Evolutionary conservation across 129 eudicot species (phyloP).

Genomic region (Tagetes patula): DNA sequence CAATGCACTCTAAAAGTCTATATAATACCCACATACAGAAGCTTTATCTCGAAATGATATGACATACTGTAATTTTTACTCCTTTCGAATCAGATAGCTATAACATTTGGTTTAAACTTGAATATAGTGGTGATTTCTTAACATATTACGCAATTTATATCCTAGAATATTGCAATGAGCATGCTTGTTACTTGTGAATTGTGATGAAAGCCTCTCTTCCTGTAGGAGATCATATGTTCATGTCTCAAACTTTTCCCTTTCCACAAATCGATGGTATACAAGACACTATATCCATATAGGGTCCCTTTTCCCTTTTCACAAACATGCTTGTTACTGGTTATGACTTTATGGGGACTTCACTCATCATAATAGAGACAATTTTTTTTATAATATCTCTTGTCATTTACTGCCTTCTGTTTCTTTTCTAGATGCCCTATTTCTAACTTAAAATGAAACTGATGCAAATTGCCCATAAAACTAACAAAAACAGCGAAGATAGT

Average conservation of each 20-base stretch:
- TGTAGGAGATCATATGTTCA: not conserved
- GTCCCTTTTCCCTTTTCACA: not conserved
- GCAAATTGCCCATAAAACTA: not conserved
- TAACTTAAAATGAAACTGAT: not conserved
- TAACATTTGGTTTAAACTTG: not conserved
- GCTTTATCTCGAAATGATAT: not conserved
- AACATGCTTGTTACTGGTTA: not conserved
- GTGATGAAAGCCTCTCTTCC: not conserved
- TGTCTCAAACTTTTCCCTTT: not conserved
- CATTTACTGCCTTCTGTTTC: not conserved
- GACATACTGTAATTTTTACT: not conserved
- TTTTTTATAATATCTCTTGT: not conserved
- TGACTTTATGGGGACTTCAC: not conserved
- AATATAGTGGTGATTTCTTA: not conserved
- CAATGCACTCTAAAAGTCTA: not conserved
- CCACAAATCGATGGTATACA: not conserved
- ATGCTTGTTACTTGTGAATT: not conserved
- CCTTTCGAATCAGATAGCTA: not conserved
- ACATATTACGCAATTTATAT: not conserved
- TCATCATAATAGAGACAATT: not conserved
- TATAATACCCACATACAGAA: not conserved
- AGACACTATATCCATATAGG: not conserved
- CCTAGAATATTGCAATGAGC: not conserved
- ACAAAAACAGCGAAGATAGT: not conserved
- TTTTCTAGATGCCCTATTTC: not conserved